Evolutionary conservation across 768 basidiomycete genomes (phyloP), one percentile per base, ranked within the genome.

Genomic region (Cubamyces sp.): DNA sequence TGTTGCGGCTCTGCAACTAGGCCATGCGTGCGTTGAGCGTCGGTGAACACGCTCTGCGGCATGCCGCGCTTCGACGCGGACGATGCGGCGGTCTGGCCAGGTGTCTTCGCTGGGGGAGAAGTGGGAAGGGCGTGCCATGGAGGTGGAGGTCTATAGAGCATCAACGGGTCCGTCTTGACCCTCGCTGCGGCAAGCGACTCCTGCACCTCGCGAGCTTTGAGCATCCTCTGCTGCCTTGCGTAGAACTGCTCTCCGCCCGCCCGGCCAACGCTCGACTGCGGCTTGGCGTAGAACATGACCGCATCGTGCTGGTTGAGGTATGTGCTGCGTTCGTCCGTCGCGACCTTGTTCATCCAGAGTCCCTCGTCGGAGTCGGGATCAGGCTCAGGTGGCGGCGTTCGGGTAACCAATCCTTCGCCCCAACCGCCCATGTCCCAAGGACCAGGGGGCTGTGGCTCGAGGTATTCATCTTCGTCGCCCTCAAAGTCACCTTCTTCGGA

Each of bases 81-180:
- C 16, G 43, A 40, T 12, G 43, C 46, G 16, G 34, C 9, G 1
- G 34, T 34, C 34, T 5, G 1, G 5, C 34, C 9, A 1, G 50
- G 11, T 4, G 49, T 21, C 12, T 56, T 61, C 23, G 51, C 14
- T 0, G 54, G 37, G 6, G 50, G 60, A 3, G 55, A 53, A 7
- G 37, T 46, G 12, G 55, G 59, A 1, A 71, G 66, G 1, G 47
- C 26, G 18, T 43, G 50, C 68, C 69, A 72, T 16, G 71, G 64
- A 14, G 69, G 71, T 5, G 71, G 69, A 0, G 59, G 28, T 1
- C 71, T 66, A 57, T 54, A 72, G 26, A 71, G 63, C 65, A 62
- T 67, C 15, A 66, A 52, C 6, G 55, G 60, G 23, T 56, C 60
- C 25, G 30, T 12, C n/a, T 25, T 28, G 3, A 6, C 16, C 48